phyloP scores from a whole-genome alignment of 148 eudicot species.

The Persicaria tinctoria region DNA sequence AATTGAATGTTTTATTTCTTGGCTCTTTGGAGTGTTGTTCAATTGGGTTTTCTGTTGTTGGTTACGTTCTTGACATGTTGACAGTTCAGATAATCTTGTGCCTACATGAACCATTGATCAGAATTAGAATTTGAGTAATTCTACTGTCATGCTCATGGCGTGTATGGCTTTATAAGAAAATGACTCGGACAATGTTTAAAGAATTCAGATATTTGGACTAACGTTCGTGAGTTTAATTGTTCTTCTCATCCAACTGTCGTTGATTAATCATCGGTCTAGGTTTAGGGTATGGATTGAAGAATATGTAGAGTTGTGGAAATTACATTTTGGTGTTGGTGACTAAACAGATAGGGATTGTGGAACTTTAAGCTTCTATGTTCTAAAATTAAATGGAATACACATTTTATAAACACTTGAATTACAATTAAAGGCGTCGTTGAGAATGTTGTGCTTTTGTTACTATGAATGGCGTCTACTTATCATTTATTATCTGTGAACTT shows the following conservation, averaged over 20 bases:
- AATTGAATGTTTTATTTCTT: neutral
- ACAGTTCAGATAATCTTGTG: neutral
- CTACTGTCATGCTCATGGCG: neutral
- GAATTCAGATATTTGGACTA: neutral
- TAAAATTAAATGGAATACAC: neutral
- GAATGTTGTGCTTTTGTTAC: no score
- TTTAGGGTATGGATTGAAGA: neutral
- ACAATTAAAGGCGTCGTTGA: neutral
- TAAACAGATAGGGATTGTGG: neutral
- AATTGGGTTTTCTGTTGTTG: neutral
- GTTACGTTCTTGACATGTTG: neutral
- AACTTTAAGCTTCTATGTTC: neutral
- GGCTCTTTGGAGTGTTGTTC: neutral
- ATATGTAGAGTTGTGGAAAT: neutral
- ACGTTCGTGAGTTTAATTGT: neutral
- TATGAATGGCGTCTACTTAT: no score
- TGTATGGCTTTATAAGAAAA: neutral
- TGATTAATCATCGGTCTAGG: neutral
- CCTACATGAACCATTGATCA: neutral
- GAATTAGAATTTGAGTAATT: neutral
- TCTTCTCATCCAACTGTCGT: neutral
- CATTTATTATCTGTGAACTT: no score
- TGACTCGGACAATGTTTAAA: neutral
- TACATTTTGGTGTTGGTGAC: neutral
- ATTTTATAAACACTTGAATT: neutral